phyloP scores from a whole-genome alignment of 2,329 filamentous ascomycete species.

The Phoma herbarum region DNA sequence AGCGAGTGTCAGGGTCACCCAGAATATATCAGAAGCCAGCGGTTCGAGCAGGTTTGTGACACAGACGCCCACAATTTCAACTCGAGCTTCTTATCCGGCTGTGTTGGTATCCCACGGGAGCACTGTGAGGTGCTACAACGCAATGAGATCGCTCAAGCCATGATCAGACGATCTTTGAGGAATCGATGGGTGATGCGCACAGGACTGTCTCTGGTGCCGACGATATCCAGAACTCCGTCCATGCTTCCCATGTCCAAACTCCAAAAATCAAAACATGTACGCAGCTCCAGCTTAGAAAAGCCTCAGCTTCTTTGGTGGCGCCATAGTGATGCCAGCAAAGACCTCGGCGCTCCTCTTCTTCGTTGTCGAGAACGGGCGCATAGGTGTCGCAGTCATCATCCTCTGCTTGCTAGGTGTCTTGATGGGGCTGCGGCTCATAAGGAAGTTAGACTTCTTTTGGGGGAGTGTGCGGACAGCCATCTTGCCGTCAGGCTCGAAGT shows the following conservation, averaged over 20 bases:
- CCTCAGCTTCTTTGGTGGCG: slow-evolving; percentile 39
- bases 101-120: slow-evolving; percentile 28
- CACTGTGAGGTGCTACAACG: slow-evolving; percentile 33
- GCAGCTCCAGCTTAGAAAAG: slow-evolving; percentile 26
- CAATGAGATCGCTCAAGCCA: slow-evolving; percentile 30
- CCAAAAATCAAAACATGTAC: slow-evolving; percentile 5
- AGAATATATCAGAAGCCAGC: background rate
- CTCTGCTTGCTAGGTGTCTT: slow-evolving; percentile 63
- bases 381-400: slow-evolving; percentile 36
- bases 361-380: slow-evolving; percentile 33
- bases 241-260: slow-evolving; percentile 9
- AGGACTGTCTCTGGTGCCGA: background rate
- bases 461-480: slow-evolving; percentile 52
- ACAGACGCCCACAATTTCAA: background rate
- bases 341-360: slow-evolving; percentile 35
- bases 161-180: slow-evolving; percentile 2
- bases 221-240: slow-evolving; percentile 5
- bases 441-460: slow-evolving; percentile 36
- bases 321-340: slow-evolving; percentile 31
- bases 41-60: background rate
- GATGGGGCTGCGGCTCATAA: slow-evolving; percentile 54
- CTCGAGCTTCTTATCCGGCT: slow-evolving; percentile 26
- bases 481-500: slow-evolving; percentile 57
- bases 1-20: slow-evolving; percentile 12
- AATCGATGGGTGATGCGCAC: background rate